Base-by-base conservation (phyloP, 192 early-diverging fungal species). In the Pilaira anomala region DNA sequence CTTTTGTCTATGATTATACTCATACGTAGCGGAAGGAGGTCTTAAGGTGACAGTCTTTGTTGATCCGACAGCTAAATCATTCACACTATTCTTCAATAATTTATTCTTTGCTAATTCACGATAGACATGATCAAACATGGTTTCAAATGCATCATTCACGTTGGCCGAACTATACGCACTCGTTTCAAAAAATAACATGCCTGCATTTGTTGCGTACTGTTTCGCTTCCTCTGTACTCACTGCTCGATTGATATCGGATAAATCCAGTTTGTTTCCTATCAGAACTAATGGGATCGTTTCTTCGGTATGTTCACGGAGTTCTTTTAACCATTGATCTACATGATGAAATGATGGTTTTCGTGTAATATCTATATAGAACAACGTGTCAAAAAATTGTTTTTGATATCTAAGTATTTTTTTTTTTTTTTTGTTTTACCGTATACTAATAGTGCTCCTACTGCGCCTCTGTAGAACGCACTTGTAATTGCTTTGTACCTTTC, bases 251-350 rank as follows among this genome's bases (percentile, higher is more conserved):
- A 78, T 76, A 28, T 81, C 81, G 11, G 67, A 82, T 28, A 97
- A 69, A 78, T 97, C 95, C 18, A 92, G 74, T 76, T 97, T 95
- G 82, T 95, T 97, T 36, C 95, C 95, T 30, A 94, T 88, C 18
- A 97, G 77, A 25, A 90, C 88, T 77, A 97, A 90, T 52, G 94
- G 91, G 69, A 93, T 92, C 75, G 89, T 91, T 39, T 90, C 84
- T 67, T 89, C 92, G 8, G 92, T 91, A 79, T 95, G 92, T 24
- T 93, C 88, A 67, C 93, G 88, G 19, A 97, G 80, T 76, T 97
- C 93, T 67, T 89, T 89, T 3, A 95, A 84, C 95, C 95, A 97
- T 33, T 90, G 83, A 66, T 89, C 91, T 45, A 92, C 91, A 60
- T 87, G 90, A 67, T 94, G 83, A 63, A 95, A 82, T 8, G 93